A percentile compares a stretch with the other conserved stretches of the same genome.
These are phyloP conservation scores for Centaurea solstitialis DNA, from an alignment of 129 eudicot species.

Conservation along the genomic window DNA sequence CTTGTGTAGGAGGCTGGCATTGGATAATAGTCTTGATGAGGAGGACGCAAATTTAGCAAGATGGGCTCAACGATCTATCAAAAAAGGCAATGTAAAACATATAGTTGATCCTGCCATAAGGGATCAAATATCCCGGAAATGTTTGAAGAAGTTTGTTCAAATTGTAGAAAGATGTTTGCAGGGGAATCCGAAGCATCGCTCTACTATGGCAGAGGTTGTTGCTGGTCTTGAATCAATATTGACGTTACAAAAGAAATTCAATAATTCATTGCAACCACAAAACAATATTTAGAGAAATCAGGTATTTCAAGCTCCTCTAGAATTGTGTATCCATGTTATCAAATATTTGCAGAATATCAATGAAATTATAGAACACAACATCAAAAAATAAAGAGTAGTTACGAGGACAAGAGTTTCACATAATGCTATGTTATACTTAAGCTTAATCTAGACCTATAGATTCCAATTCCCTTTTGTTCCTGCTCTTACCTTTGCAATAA, in stretches of 20 bases:
- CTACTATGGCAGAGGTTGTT: conserved; percentile 30
- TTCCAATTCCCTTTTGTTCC: too few species aligned
- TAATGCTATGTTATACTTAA: background rate
- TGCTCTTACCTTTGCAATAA: background rate
- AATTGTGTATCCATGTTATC: too few species aligned
- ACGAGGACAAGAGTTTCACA: too few species aligned
- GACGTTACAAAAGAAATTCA: conserved; percentile 7
- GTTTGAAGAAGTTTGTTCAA: conserved; percentile 23
- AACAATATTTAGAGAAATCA: background rate
- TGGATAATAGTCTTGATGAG: conserved; percentile 29
- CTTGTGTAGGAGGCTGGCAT: conserved; percentile 23
- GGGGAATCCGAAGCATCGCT: conserved; percentile 23
- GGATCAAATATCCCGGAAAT: conserved; percentile 17
- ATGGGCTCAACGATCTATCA: conserved; percentile 37
- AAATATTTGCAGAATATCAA: too few species aligned
- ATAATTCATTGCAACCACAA: conserved; percentile 4
- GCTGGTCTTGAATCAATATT: conserved; percentile 4
- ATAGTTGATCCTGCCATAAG: conserved; percentile 16
- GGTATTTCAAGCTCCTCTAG: too few species aligned
- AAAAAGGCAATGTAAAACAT: conserved; percentile 16
- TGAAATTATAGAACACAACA: too few species aligned
- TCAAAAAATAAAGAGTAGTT: too few species aligned
- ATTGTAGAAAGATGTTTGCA: conserved; percentile 15
- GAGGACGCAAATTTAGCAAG: conserved; percentile 26
- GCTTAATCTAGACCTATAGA: background rate